Evolutionary conservation across 768 basidiomycete species (phyloP), one percentile per base, ranked within the genome.

Genomic region (Leccinellum rugosiceps): DNA sequence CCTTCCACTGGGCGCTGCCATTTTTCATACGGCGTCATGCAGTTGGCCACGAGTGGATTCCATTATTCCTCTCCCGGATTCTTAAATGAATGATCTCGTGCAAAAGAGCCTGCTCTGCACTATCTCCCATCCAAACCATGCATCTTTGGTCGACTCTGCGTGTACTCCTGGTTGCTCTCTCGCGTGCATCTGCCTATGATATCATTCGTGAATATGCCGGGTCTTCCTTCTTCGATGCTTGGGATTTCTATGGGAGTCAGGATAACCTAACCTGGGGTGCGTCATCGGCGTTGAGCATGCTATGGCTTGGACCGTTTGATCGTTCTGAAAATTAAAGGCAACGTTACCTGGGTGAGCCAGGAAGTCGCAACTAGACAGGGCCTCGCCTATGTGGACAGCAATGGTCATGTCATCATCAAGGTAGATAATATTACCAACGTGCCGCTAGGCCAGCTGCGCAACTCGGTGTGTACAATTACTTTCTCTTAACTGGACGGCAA

Each of bases 371-470:
- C 72, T 11, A 67, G 75, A 7, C 75, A 81, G 58, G 65, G 76
- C 1, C 75, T 92, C 19, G 83, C 84, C 5, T 89, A 80, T 63
- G 68, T 88, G 61, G 85, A 87, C 60, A 63, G 64, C 44, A 78
- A 78, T 1, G 84, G 87, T 7, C 82, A 86, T 55, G 86, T 84
- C 6, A 78, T 94, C 59, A 75, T 94, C 50, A 84, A 80, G 63
- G 90, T 92, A 6, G 90, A 92, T 76, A 90, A 90, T 65, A 71
- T 73, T 8, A 83, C 83, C 11, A 77, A 77, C 46, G 79, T 90
- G 1, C 70, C 76, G 15, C 71, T 68, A 25, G 78, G 79, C 55
- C 64, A 81, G 45, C 78, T 83, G 59, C 75, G 90, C 43, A 82
- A 85, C 61, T 80, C 88, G 28, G 88, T 90, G 57, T 2, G 53